Base-by-base conservation (phyloP, 2,329 filamentous ascomycete species). In the Talaromyces islandicus region DNA sequence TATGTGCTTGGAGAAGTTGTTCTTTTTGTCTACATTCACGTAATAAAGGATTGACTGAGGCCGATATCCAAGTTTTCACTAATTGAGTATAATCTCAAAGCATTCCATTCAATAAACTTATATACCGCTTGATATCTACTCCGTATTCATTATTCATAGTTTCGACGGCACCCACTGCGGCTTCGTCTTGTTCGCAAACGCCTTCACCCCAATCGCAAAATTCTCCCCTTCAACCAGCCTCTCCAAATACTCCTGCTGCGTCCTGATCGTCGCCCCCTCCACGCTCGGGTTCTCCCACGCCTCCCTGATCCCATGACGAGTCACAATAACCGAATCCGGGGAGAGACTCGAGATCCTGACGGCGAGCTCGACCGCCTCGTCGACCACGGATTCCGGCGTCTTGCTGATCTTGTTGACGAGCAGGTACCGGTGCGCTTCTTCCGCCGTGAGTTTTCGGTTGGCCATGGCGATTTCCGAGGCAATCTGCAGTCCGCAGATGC, bases 321-420 rank as follows among this genome's bases (percentile, higher is more conserved):
- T 87, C n/a, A 91, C 87, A 67, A 92, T 85, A 32, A 93, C 83
- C 25, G 87, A 81, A 73, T 94, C 90, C 2, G 90, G 90, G 65
- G 87, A 90, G 72, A 89, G 88, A 61, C 70, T 81, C 19, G 84
- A 84, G 66, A 92, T 82, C 69, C 80, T 75, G 46, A 70, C 73
- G 14, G 89, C 90, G 71, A 88, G 79, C 62, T 76, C 74, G 41
- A 92, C 65, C 30, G 88, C 88, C 67, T 68, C 64, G 35, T 58
- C 59, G 50, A 73, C 68, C 56, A 72, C 64, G 59, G 57, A 68
- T 66, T 65, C 66, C 63, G 19, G 61, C 66, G 57, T 69, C 64
- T 57, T 64, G 69, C 14, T 88, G n/a, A 90, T 80, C 64, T 80
- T 80, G 73, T 91, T 92, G 14, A 91, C 85, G 9, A 92, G 64